Evolutionary conservation across 768 basidiomycete genomes (phyloP).

Genomic region (Imleria badia): DNA sequence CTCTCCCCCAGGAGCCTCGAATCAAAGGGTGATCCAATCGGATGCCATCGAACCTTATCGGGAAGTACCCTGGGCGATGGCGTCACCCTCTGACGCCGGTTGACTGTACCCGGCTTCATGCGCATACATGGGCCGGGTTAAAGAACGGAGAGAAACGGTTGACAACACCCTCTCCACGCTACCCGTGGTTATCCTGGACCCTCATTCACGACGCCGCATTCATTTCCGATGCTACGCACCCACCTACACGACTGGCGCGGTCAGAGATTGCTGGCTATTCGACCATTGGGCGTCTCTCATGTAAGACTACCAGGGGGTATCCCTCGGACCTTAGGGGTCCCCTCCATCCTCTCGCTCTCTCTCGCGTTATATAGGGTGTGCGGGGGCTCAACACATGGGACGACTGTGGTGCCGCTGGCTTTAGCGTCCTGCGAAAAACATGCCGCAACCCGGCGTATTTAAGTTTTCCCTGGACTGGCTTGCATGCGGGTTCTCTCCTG

Average conservation of each 20-base stretch:
- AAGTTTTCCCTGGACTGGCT: conserved; percentile 13
- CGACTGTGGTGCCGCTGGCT: conserved; percentile 21
- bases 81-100: not conserved
- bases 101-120: not conserved
- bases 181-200: not conserved
- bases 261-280: not conserved
- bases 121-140: not conserved
- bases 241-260: not conserved
- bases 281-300: not conserved
- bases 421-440: conserved; percentile 15
- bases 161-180: not conserved
- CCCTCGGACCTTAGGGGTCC: conserved; percentile 5
- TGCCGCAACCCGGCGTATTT: conserved; percentile 22
- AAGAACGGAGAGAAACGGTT: not conserved
- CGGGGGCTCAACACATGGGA: conserved; percentile 21
- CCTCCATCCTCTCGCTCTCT: conserved; percentile 2
- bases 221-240: conserved; percentile 22
- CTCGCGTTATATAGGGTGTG: conserved; percentile 12
- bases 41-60: not conserved
- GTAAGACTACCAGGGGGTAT: conserved; percentile 16
- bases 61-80: not conserved
- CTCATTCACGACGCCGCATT: conserved; percentile 7
- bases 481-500: conserved; percentile 16
- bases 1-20: not conserved
- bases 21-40: not conserved